Evolutionary conservation across 495 filamentous ascomycete genomes (phyloP).

Genomic region (Acidomyces sp.): DNA sequence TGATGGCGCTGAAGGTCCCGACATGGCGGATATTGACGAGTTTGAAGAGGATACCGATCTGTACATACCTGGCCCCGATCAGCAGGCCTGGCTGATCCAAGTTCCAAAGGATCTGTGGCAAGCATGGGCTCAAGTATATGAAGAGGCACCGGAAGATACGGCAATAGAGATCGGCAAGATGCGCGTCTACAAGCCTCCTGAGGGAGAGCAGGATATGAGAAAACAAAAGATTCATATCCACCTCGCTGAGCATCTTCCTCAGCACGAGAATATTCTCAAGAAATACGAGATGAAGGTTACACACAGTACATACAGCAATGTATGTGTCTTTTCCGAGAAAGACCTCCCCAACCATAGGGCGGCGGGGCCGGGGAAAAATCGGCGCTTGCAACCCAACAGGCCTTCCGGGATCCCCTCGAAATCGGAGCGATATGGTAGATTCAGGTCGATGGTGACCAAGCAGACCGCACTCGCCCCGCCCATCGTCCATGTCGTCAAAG

Average conservation of each 20-base stretch:
- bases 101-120: conserved; percentile 71
- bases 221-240: conserved; percentile 37
- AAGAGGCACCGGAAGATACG: conserved; percentile 43
- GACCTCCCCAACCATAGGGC: conserved; percentile 49
- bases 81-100: conserved; percentile 57
- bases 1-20: conserved; percentile 1
- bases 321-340: conserved; percentile 81
- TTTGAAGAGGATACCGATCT: conserved; percentile 85
- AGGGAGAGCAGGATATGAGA: conserved; percentile 2
- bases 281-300: conserved; percentile 67
- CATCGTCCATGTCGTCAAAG: conserved; percentile 18
- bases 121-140: conserved; percentile 33
- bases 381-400: background rate
- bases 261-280: conserved; percentile 58
- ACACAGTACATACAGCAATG: conserved; percentile 54
- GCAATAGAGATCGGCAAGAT: conserved; percentile 64
- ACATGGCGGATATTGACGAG: conserved; percentile 54
- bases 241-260: conserved; percentile 37
- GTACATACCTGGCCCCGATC: conserved; percentile 46
- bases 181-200: conserved; percentile 36
- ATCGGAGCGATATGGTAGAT: conserved; percentile 8
- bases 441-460: conserved; percentile 13
- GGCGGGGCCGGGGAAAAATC: background rate
- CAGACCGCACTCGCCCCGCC: conserved; percentile 15
- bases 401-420: conserved; percentile 10